Evolutionary conservation across 495 filamentous ascomycete genomes (phyloP), one percentile per base, ranked within the genome.

Genomic region (Penicillium roqueforti): DNA sequence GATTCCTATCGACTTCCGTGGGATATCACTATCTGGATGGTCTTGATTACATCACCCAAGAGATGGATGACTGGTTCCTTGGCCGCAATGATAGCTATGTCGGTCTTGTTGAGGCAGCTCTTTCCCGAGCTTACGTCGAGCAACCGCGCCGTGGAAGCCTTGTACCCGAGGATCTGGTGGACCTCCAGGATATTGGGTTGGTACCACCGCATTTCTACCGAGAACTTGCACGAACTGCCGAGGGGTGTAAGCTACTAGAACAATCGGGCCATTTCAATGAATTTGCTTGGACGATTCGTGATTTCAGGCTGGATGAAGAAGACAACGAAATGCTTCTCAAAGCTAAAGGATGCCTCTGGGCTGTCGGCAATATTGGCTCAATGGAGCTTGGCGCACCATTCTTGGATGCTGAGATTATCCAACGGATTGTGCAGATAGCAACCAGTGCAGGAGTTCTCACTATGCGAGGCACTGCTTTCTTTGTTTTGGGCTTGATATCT

Each of bases 31-130:
- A 98, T 69, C 76, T 98, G 4, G 90, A 98, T 68, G 93, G 91
- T 7, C 78, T 98, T 16, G 93, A 98, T 69, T 98, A 98, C 60
- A 98, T 98, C 65, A 93, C 90, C 37, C 91, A 93, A 60, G 95
- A 97, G 65, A 98, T 98, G 93, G 93, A 98, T 64, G 93, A 97
- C 68, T 98, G 93, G 93, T 98, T 97, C 65, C 81, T 89, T 32
- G 93, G 95, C 31, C 84, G 93, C 26, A 98, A 98, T 63, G 92
- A 97, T 68, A 85, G 82, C 37, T 98, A 98, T 68, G 93, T 98
- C 44, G 79, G 84, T 22, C 80, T 97, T n/a, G 90, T 97, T 29
- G 93, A 98, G 66, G 95, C 93, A 18, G 93, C 91, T 51, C 76
- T 98, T n/a, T 91, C 92, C 19, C 83, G 91, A 22, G 90, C 91